Conservation (phyloP, 2,329 filamentous ascomycete genomes). For the Neopestalotiopsis clavispora region DNA sequence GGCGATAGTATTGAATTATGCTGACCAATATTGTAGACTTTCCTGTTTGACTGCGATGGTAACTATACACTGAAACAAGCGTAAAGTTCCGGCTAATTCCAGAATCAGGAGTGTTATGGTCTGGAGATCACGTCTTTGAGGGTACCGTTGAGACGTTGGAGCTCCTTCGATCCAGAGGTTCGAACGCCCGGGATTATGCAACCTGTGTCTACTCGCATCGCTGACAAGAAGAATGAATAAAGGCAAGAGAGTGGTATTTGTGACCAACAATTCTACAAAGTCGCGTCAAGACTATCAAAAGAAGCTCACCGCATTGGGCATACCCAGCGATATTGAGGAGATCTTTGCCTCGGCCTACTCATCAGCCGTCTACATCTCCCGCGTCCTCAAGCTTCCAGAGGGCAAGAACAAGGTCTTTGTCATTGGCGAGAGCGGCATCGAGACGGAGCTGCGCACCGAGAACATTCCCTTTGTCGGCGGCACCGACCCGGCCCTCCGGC, state of each 20-base stretch:
- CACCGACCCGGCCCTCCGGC: slow-evolving; percentile 77
- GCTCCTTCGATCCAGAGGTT: slow-evolving; percentile 81
- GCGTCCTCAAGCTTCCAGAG: slow-evolving; percentile 80
- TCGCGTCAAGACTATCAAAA: slow-evolving; percentile 90
- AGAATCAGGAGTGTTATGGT: slow-evolving; percentile 82
- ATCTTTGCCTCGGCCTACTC: slow-evolving; percentile 97
- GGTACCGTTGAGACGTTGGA: slow-evolving; percentile 85
- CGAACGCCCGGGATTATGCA: slow-evolving; percentile 20
- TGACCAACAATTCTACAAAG: slow-evolving; percentile 99
- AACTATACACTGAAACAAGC: slow-evolving; percentile 33
- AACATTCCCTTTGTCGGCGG: slow-evolving; percentile 82
- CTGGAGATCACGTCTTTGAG: slow-evolving; percentile 87
- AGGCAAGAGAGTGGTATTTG: slow-evolving; percentile 94
- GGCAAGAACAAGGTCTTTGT: slow-evolving; percentile 94
- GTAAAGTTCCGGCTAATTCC: background rate
- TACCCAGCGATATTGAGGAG: slow-evolving; percentile 82
- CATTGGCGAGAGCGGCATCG: slow-evolving; percentile 88
- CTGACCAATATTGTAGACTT: slow-evolving; percentile 62
- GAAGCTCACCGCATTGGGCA: slow-evolving; percentile 83
- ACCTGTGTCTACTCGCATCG: background rate
- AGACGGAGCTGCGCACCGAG: slow-evolving; percentile 83
- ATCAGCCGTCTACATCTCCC: slow-evolving; percentile 91
- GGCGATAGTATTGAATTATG: slow-evolving; percentile 3
- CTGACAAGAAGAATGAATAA: slow-evolving; percentile 6
- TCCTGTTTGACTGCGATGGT: slow-evolving; percentile 98